A percentile compares a stretch with the other conserved stretches of the same genome.
These are phyloP conservation scores for Falciphora oryzae DNA, from an alignment of 2,329 filamentous ascomycete genomes.

Conservation along the genomic window DNA sequence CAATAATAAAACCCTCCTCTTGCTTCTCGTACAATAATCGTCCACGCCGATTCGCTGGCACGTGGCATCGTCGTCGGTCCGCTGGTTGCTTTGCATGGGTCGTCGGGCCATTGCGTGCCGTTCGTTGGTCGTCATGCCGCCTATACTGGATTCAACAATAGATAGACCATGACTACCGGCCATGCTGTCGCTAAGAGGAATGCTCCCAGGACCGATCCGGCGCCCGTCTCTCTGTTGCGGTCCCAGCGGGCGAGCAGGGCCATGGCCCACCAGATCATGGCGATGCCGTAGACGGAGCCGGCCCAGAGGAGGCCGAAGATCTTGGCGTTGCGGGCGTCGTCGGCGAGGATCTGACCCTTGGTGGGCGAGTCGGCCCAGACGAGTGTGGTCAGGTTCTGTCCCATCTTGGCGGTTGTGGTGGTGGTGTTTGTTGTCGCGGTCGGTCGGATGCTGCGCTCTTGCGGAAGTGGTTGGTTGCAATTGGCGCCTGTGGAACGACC, in stretches of 20 bases:
- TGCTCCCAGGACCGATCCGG: constrained; percentile 1
- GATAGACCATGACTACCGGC: constrained; percentile 9
- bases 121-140: neutral
- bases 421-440: neutral
- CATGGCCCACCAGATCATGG: constrained; percentile 11
- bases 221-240: constrained; percentile 7
- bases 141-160: constrained; percentile 7
- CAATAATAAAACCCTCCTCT: neutral
- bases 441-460: neutral
- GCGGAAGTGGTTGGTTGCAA: too few species aligned
- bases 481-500: neutral
- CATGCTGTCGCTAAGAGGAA: constrained; percentile 9
- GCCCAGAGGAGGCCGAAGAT: constrained; percentile 9
- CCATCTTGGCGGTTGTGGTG: constrained; percentile 4
- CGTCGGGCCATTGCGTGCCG: neutral
- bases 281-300: constrained; percentile 8
- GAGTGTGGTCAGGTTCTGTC: constrained; percentile 5
- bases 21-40: neutral
- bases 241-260: constrained; percentile 10
- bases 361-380: constrained; percentile 3
- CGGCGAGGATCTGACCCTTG: constrained; percentile 1
- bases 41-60: neutral
- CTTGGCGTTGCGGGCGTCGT: constrained; percentile 8
- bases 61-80: neutral
- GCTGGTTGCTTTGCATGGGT: too few species aligned